A percentile compares a stretch with the other conserved stretches of the same genome.
Evolutionary conservation across 2,329 filamentous ascomycete genomes (phyloP).

Genomic region (Teratosphaeria zuluensis): DNA sequence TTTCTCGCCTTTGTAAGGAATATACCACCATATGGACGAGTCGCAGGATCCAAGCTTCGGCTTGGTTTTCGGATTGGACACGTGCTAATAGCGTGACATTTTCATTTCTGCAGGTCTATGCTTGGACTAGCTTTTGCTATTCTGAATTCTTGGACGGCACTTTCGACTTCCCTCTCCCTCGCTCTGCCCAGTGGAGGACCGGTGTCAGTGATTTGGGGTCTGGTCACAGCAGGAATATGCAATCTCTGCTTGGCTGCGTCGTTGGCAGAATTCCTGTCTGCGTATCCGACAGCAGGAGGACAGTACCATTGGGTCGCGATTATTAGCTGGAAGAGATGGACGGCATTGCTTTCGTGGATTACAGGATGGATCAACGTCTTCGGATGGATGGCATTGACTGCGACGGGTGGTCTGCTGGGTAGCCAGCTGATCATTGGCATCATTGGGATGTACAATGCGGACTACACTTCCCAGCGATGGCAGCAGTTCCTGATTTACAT

Average conservation of each 20-base stretch:
- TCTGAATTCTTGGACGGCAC: constrained; percentile 54
- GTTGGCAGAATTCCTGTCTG: constrained; percentile 57
- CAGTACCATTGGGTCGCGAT: constrained; percentile 62
- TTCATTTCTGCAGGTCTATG: constrained; percentile 29
- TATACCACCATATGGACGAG: background rate
- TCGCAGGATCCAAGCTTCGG: background rate
- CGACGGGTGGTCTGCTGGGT: constrained; percentile 58
- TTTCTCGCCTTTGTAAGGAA: constrained; percentile 40
- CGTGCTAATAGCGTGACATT: background rate
- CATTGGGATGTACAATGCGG: constrained; percentile 50
- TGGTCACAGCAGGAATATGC: constrained; percentile 49
- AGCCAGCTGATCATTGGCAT: constrained; percentile 58
- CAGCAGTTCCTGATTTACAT: constrained; percentile 68
- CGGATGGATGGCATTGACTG: constrained; percentile 62
- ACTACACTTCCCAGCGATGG: constrained; percentile 52
- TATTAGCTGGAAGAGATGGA: constrained; percentile 51
- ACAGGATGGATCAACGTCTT: constrained; percentile 65
- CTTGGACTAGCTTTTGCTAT: constrained; percentile 54
- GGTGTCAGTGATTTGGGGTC: constrained; percentile 63
- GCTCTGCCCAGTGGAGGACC: constrained; percentile 62
- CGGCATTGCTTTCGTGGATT: constrained; percentile 56
- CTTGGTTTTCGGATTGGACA: background rate
- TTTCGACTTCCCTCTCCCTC: constrained; percentile 48
- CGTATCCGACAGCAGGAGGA: constrained; percentile 31
- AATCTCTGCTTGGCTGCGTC: constrained; percentile 61